phyloP scores from a whole-genome alignment of 2,329 filamentous ascomycete species.

The Hypoxylon sp. region DNA sequence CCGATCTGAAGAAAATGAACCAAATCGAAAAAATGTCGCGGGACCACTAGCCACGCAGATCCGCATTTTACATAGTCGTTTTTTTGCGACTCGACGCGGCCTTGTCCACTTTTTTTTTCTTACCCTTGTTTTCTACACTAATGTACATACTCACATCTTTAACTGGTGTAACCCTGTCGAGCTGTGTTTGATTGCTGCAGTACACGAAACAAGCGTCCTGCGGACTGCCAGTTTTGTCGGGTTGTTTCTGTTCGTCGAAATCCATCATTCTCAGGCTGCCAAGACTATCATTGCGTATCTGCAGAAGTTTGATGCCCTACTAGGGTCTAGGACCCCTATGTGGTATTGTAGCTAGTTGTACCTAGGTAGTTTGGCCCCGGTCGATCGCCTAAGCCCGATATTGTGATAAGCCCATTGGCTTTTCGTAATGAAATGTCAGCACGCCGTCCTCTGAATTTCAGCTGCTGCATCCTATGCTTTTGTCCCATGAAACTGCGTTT shows the following conservation, averaged over 20 bases:
- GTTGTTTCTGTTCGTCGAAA: conserved; percentile 4
- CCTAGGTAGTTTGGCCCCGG: conserved; percentile 17
- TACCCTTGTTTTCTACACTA: conserved; percentile 5
- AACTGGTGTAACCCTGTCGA: conserved; percentile 7
- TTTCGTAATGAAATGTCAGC: conserved; percentile 24
- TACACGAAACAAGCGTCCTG: conserved; percentile 31
- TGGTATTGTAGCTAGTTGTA: too few relatives aligned
- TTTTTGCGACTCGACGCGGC: conserved; percentile 27
- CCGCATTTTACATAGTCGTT: conserved; percentile 29
- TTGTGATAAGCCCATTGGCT: conserved; percentile 34
- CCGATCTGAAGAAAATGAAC: conserved; percentile 20
- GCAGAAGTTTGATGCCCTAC: conserved; percentile 22
- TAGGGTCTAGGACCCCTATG: conserved; percentile 15
- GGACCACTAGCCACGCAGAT: conserved; percentile 32
- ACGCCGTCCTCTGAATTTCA: conserved; percentile 19
- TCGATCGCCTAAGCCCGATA: conserved; percentile 27
- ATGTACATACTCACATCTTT: neutral
- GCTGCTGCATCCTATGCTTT: conserved; percentile 26
- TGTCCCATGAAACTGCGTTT: conserved; percentile 24
- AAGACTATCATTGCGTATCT: conserved; percentile 18
- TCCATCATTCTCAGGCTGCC: conserved; percentile 8
- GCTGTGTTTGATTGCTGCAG: conserved; percentile 33
- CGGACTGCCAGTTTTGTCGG: conserved; percentile 8
- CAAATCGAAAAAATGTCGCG: conserved; percentile 17
- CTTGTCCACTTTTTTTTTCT: conserved; percentile 11